Conservation (phyloP, 495 filamentous ascomycete species). For the Aspergillus saccharolyticus region DNA sequence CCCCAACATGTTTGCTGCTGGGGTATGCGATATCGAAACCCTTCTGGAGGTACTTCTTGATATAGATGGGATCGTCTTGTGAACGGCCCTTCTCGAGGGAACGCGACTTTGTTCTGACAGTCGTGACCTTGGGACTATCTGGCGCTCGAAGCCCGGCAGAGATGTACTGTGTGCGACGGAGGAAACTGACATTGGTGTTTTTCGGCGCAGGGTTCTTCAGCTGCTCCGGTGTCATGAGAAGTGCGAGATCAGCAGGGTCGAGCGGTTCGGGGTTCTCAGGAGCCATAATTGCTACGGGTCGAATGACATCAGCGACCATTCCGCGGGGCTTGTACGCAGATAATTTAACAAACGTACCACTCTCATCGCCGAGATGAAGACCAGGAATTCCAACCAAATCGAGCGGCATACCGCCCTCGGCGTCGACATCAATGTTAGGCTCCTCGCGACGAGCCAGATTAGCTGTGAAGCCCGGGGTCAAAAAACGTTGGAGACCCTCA, state of each 20-base stretch:
- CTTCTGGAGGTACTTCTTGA: conserved; percentile 75
- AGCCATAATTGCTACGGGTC: conserved; percentile 67
- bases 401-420: conserved; percentile 94
- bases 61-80: conserved; percentile 74
- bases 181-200: conserved; percentile 75
- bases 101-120: conserved; percentile 37
- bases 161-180: conserved; percentile 94
- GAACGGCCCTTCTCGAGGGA: conserved; percentile 42
- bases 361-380: conserved; percentile 92
- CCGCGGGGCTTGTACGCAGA: background rate
- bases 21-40: conserved; percentile 82
- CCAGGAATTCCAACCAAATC: conserved; percentile 92
- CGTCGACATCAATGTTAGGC: conserved; percentile 95
- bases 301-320: conserved; percentile 11
- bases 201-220: conserved; percentile 76
- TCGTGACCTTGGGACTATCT: conserved; percentile 33
- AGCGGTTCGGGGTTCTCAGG: conserved; percentile 60
- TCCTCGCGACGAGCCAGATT: conserved; percentile 83
- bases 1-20: conserved; percentile 52
- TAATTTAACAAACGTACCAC: conserved; percentile 57
- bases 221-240: conserved; percentile 72
- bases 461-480: conserved; percentile 79
- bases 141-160: conserved; percentile 57
- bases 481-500: conserved; percentile 81
- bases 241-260: conserved; percentile 74